Base-by-base conservation (phyloP, 164 flowering plant genomes). In the Piper longum region DNA sequence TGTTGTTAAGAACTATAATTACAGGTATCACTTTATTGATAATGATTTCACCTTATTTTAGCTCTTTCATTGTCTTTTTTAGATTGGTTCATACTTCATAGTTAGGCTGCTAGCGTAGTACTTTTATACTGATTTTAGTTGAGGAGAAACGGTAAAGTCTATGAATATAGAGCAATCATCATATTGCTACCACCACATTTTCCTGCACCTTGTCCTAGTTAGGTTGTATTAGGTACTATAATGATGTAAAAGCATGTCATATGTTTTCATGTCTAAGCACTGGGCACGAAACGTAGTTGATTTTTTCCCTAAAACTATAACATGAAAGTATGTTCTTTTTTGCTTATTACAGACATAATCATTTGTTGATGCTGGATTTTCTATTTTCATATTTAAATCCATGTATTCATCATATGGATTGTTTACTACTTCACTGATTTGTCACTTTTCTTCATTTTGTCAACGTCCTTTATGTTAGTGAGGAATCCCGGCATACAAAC, bases 1-100 rank as follows among this genome's bases (percentile, higher is more conserved):
- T 78, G 93, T 95, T 9, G 99, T 95, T 69, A 87, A 88, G 81
- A 77, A 88, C 75, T 90, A 79, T 68, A 95, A 95, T 67, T 95
- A 83, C 63, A 95, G 99, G 99, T 95, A 81, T 64, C 7, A 12
- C 13, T 6, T 9, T 48, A 5, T 9, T 48, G 14, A 48, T 5
- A 26, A 26, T 26, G 36, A 26, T 26, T 26, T 26, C 36, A 26
- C 36, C 36, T 26, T 26, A 26, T 26, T 26, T 26, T 26, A 26
- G 36, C 36, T 26, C 36, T 26, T 26, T 26, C 36, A 26, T 1
- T 26, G 36, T 26, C 36, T 26, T 26, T 26, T 26, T 26, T 26
- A 26, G 36, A 26, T 26, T 26, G 36, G 36, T 26, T 26, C 36
- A 26, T 26, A 26, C 36, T 26, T 26, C 36, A 26, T 26, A n/a